Evolutionary conservation across 139 green algal genomes (phyloP).

Genomic region (Tetradesmus obliquus): DNA sequence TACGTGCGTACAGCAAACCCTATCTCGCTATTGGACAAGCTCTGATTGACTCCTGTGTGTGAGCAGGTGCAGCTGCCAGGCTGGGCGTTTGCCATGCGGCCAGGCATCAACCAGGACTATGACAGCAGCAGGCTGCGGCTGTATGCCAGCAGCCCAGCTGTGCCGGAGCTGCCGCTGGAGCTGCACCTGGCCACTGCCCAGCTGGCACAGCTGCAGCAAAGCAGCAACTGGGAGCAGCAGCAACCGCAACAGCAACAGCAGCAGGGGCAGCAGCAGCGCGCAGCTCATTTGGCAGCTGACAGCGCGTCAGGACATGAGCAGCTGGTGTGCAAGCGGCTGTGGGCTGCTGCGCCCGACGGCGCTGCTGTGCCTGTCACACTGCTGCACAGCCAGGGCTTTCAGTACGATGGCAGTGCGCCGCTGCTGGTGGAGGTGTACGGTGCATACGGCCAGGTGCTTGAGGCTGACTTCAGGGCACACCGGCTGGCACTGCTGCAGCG

Average conservation of each 20-base stretch:
- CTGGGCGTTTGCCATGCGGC: slow-evolving; percentile 19
- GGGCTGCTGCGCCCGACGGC: slow-evolving; percentile 23
- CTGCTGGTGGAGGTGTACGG: slow-evolving; percentile 81
- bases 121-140: not conserved
- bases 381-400: slow-evolving; percentile 4
- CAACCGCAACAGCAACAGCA: slow-evolving; percentile 8
- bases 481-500: slow-evolving; percentile 69
- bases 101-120: slow-evolving; percentile 23
- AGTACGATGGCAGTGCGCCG: slow-evolving; percentile 30
- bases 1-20: too few species aligned
- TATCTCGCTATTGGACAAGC: too few species aligned
- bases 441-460: slow-evolving; percentile 77
- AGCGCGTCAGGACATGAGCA: not conserved
- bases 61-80: slow-evolving; percentile 15
- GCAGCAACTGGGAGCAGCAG: not conserved
- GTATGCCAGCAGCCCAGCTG: slow-evolving; percentile 35
- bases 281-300: not conserved
- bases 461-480: slow-evolving; percentile 63
- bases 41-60: not conserved
- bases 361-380: slow-evolving; percentile 39
- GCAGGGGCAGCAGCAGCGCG: slow-evolving; percentile 22
- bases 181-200: slow-evolving; percentile 17
- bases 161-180: slow-evolving; percentile 10
- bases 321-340: slow-evolving; percentile 28
- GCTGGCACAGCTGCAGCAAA: not conserved